Evolutionary conservation across 441 rosid species (phyloP), one percentile per base, ranked within the genome.

Genomic region (Codiaeum variegatum): DNA sequence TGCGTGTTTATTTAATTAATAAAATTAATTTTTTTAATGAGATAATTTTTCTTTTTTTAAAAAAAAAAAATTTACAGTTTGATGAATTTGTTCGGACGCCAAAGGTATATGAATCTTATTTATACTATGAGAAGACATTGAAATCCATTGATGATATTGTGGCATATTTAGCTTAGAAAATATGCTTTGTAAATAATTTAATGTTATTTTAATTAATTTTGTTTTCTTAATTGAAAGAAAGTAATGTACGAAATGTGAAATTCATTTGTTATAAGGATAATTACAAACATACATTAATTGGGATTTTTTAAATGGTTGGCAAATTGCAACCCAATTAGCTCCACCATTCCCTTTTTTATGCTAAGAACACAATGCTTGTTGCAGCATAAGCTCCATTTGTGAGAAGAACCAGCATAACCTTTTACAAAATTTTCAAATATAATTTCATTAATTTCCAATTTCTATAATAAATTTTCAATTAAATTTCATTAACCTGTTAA

Each of bases 121-220:
- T 92, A 47, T 92, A 85, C 85, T 92, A 91, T 72, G 94, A 92
- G 92, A 91, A 85, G 93, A 86, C 97, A 28, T 73, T 94, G 83
- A 86, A 89, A 72, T 84, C 92, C 51, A 85, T 94, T 58, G 97
- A 92, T 72, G 82, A 85, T 19, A 67, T 94, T 8, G 97, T 89
- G 66, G 86, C 84, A 64, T 67, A 86, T 73, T 77, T 94, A 73
- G 90, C 74, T 2, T 78, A 73, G 69, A 4, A 13, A 24, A 21
- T 21, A 38, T 21, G 19, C 5, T 19, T 28, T 28, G 26, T 23
- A 46, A 9, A 8, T 21, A 7, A n/a, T 11, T 9, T 23, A 0
- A 7, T 24, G 16, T 55, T 54, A 8, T 64, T 64, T 13, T 1
- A n/a, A 10, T 21, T 54, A 8, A 54, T 8, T 9, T 54, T 54